Evolutionary conservation across 805 yeast genomes (phyloP).

Genomic region (Cyberlindnera veronae): DNA sequence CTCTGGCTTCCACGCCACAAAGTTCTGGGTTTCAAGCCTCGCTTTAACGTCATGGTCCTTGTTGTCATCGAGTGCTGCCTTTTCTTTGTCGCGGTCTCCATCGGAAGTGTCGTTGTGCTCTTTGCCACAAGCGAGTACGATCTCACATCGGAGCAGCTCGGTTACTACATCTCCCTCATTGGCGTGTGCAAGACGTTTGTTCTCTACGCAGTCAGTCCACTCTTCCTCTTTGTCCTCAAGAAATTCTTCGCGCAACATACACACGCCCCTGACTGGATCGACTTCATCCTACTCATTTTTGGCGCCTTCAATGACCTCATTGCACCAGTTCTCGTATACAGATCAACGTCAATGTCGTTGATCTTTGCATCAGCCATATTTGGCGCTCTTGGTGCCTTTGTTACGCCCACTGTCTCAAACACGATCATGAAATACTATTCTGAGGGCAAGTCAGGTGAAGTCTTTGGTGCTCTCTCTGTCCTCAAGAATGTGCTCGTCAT

Average conservation of each 20-base stretch:
- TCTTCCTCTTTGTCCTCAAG: constrained; percentile 37
- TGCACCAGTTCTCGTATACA: constrained; percentile 34
- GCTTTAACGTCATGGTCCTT: constrained; percentile 48
- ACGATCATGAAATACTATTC: constrained; percentile 59
- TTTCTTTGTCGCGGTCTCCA: constrained; percentile 37
- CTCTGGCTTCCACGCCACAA: constrained; percentile 48
- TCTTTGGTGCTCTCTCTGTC: constrained; percentile 67
- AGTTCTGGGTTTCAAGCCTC: constrained; percentile 31
- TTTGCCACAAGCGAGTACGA: constrained; percentile 50
- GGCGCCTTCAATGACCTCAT: constrained; percentile 35
- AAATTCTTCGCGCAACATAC: constrained; percentile 33
- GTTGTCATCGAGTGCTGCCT: constrained; percentile 43
- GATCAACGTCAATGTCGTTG: constrained; percentile 26
- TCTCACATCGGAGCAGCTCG: constrained; percentile 54
- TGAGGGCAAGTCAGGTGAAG: constrained; percentile 60
- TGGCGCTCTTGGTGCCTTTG: constrained; percentile 43
- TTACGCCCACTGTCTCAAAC: constrained; percentile 57
- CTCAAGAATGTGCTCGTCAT: constrained; percentile 48
- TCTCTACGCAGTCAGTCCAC: constrained; percentile 51
- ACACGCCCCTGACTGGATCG: constrained; percentile 50
- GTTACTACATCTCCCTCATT: constrained; percentile 49
- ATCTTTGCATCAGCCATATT: constrained; percentile 5
- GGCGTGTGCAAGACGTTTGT: constrained; percentile 49
- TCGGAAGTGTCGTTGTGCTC: constrained; percentile 42
- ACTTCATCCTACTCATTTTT: constrained; percentile 35